Percentiles rank a stretch among this genome's conserved stretches.
These are phyloP conservation scores for Galerina sulciceps DNA, from an alignment of 768 basidiomycete genomes.

Conservation along the genomic window DNA sequence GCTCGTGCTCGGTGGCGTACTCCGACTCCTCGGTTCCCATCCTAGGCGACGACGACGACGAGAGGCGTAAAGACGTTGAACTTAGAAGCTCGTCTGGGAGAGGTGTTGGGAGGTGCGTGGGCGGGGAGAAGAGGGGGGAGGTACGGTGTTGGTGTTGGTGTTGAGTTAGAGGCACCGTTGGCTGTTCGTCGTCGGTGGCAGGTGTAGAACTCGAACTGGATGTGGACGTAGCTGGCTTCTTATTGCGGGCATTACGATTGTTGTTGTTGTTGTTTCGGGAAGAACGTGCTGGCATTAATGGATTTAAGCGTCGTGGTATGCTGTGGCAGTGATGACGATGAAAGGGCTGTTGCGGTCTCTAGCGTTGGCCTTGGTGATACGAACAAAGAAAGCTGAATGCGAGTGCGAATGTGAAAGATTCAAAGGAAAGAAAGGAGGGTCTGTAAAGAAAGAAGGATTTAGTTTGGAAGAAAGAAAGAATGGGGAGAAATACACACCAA, in stretches of 20 bases:
- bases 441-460: conserved; percentile 9
- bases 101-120: conserved; percentile 30
- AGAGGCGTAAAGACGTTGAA: not conserved
- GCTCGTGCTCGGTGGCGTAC: no score
- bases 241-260: conserved; percentile 1
- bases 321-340: no score
- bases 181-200: not conserved
- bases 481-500: not conserved
- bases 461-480: conserved; percentile 1
- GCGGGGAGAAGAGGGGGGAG: conserved; percentile 20
- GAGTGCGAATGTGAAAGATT: no score
- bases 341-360: not conserved
- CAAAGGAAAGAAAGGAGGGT: not conserved
- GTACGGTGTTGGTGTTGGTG: not conserved
- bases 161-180: no score
- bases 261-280: conserved; percentile 9
- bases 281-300: conserved; percentile 15
- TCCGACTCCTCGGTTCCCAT: no score
- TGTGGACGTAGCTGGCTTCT: not conserved
- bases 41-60: not conserved
- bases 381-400: not conserved
- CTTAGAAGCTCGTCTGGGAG: conserved; percentile 24
- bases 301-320: not conserved
- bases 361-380: not conserved
- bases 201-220: not conserved